Percentiles rank a stretch among this genome's conserved stretches.
Evolutionary conservation across 1,139 yeast species (phyloP).

Genomic region (Starmera stellimalicola): DNA sequence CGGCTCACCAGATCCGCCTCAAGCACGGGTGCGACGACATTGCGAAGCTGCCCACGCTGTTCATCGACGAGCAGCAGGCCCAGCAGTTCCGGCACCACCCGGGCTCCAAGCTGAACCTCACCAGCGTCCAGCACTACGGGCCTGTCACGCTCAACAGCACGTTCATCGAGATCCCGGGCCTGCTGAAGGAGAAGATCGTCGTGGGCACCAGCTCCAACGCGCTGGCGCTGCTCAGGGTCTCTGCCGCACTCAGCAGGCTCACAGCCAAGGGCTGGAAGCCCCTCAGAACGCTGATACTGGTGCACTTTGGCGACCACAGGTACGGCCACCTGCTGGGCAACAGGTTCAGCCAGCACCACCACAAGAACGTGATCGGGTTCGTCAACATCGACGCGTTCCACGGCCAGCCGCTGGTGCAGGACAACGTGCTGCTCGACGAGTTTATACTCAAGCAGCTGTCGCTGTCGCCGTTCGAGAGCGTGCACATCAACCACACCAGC

Average conservation of each 20-base stretch:
- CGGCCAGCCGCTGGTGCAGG: too few relatives aligned
- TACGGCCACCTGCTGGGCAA: constrained; percentile 39
- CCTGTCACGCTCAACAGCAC: constrained; percentile 33
- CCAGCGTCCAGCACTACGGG: constrained; percentile 27
- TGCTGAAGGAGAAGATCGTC: constrained; percentile 37
- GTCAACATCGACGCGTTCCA: constrained; percentile 10
- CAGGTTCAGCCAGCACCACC: constrained; percentile 35
- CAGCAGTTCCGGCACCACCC: background rate
- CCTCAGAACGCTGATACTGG: constrained; percentile 37
- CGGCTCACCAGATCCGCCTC: background rate
- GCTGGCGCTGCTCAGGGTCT: constrained; percentile 33
- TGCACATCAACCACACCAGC: too few relatives aligned
- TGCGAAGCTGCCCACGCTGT: background rate
- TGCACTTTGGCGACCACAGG: constrained; percentile 44
- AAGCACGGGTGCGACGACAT: background rate
- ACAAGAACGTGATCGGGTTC: constrained; percentile 14
- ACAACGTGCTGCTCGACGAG: too few relatives aligned
- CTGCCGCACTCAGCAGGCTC: constrained; percentile 32
- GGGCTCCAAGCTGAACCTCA: constrained; percentile 13
- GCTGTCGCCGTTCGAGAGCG: too few relatives aligned
- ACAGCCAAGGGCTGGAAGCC: constrained; percentile 43
- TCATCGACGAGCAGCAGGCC: background rate
- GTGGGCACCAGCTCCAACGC: constrained; percentile 26
- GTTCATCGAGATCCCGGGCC: constrained; percentile 38
- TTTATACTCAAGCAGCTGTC: too few relatives aligned